These are phyloP conservation scores for Syzygium malaccense DNA, from an alignment of 441 rosid genomes.

Conservation along the genomic window DNA sequence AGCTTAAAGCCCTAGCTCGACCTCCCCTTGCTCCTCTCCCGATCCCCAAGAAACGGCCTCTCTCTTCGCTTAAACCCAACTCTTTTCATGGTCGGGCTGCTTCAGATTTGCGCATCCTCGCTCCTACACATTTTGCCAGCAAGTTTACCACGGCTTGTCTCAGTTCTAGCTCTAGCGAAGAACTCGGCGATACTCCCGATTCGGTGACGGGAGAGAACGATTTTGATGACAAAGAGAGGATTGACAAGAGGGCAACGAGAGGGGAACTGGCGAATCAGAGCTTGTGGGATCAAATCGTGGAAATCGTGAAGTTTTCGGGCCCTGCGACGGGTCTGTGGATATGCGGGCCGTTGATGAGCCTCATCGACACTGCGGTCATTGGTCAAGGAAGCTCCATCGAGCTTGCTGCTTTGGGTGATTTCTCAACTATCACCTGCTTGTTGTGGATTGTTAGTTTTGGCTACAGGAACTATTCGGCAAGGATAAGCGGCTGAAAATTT, in stretches of 20 bases:
- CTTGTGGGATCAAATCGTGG: slow-evolving; percentile 7
- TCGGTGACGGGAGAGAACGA: background rate
- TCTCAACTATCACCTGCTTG: background rate
- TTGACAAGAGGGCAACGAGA: background rate
- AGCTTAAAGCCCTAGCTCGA: background rate
- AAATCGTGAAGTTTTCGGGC: slow-evolving; percentile 4
- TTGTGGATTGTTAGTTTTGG: background rate
- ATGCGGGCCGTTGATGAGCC: slow-evolving; percentile 16
- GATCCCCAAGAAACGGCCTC: background rate
- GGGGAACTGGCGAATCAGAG: background rate
- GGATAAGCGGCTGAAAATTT: background rate
- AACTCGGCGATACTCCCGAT: background rate
- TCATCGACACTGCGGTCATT: slow-evolving; percentile 8
- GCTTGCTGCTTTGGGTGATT: slow-evolving; percentile 35
- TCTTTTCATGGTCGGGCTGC: background rate
- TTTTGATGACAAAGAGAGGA: background rate
- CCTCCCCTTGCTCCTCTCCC: background rate
- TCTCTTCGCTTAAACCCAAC: background rate
- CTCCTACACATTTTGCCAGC: background rate
- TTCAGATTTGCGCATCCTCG: background rate
- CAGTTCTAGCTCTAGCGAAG: background rate
- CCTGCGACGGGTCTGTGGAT: slow-evolving; percentile 16
- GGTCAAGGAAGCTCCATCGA: slow-evolving; percentile 19
- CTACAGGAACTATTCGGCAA: background rate
- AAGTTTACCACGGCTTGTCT: background rate